Conservation (phyloP, 352 stramenopile genomes). For the Peronospora tabacina region DNA sequence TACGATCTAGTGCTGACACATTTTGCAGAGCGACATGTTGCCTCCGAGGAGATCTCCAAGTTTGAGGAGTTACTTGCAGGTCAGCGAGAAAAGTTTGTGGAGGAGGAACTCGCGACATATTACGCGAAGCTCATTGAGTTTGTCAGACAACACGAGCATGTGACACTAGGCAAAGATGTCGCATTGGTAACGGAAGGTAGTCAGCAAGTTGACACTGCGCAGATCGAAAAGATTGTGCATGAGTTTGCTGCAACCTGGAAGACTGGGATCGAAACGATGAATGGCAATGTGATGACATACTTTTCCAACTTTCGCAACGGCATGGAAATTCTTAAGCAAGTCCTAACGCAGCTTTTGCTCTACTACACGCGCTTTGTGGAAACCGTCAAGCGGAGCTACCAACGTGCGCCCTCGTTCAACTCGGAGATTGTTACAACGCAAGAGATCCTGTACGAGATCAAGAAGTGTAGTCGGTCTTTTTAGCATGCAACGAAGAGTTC, state of each 20-base stretch:
- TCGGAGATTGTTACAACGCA: constrained; percentile 93
- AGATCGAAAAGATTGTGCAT: constrained; percentile 91
- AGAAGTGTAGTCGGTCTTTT: constrained; percentile 94
- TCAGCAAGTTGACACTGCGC: constrained; percentile 72
- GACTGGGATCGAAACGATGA: constrained; percentile 94
- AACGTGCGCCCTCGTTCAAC: constrained; percentile 72
- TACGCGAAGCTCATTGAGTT: constrained; percentile 97
- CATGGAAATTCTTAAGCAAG: constrained; percentile 99
- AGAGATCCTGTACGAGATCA: constrained; percentile 97
- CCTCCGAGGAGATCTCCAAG: constrained; percentile 90
- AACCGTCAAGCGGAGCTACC: constrained; percentile 91
- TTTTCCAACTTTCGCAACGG: constrained; percentile 98
- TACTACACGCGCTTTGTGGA: constrained; percentile 99
- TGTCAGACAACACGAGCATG: constrained; percentile 91
- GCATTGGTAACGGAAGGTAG: constrained; percentile 10
- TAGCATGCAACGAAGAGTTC: constrained; percentile 27
- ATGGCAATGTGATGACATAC: constrained; percentile 95
- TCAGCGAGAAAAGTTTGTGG: constrained; percentile 95
- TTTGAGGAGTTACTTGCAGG: constrained; percentile 91
- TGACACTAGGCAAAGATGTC: constrained; percentile 37
- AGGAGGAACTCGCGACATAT: constrained; percentile 90
- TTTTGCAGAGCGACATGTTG: constrained; percentile 91
- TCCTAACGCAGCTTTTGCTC: constrained; percentile 95
- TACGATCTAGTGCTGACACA: constrained; percentile 93
- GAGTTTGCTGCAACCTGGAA: constrained; percentile 97